A percentile compares a stretch with the other conserved stretches of the same genome.
Conservation (phyloP, 192 early-diverging fungal genomes). For the Rhizoclosmatium sp. region DNA sequence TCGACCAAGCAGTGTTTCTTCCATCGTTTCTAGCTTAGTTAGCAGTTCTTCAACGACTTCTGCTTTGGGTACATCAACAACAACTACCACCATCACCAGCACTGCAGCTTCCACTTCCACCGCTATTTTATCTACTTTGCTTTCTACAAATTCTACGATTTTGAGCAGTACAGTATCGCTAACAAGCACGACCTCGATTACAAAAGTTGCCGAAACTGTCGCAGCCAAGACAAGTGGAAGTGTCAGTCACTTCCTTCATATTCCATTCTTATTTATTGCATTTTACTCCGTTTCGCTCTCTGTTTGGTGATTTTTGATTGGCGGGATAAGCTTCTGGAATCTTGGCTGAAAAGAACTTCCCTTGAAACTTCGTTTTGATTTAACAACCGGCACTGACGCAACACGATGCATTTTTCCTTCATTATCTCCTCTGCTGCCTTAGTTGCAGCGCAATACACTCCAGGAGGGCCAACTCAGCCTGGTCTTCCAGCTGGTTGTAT, state of each 20-base stretch:
- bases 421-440: neutral
- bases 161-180: too few species aligned
- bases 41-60: too few species aligned
- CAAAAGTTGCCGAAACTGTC: too few species aligned
- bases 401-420: neutral
- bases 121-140: too few species aligned
- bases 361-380: neutral
- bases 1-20: too few species aligned
- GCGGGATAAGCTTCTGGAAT: neutral
- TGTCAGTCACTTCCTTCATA: neutral
- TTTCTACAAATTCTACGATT: too few species aligned
- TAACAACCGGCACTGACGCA: neutral
- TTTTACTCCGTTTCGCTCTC: neutral
- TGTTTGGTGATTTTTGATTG: neutral
- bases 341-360: neutral
- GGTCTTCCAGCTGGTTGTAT: constrained; percentile 27
- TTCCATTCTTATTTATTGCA: neutral
- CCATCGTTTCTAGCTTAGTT: too few species aligned
- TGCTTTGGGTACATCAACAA: too few species aligned
- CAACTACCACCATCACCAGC: too few species aligned
- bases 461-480: constrained; percentile 25
- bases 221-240: too few species aligned
- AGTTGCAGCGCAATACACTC: constrained; percentile 1
- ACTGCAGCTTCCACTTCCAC: too few species aligned
- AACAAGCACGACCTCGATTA: too few species aligned